phyloP scores from a whole-genome alignment of 139 green algal genomes.

The Chara braunii region DNA sequence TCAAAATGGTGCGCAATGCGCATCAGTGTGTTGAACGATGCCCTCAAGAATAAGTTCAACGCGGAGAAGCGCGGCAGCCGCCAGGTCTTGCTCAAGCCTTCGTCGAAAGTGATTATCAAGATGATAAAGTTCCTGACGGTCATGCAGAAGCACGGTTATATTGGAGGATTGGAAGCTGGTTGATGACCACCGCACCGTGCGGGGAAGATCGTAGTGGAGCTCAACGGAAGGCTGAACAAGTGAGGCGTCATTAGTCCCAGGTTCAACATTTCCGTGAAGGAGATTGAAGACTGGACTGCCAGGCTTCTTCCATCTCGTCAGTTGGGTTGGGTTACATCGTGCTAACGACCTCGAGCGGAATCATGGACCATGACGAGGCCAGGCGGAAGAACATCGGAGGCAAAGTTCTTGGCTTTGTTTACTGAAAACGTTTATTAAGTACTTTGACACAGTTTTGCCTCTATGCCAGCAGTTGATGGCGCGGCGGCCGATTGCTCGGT shows the following conservation, averaged over 20 bases:
- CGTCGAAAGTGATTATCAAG: conserved; percentile 97
- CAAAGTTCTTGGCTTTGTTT: conserved; percentile 63
- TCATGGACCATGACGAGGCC: conserved; percentile 99
- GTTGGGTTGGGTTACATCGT: conserved; percentile 95
- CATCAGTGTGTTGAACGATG: conserved; percentile 89
- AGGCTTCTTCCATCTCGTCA: conserved; percentile 93
- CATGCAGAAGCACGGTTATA: conserved; percentile 95
- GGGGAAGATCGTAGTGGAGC: conserved; percentile 98
- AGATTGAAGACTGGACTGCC: conserved; percentile 89
- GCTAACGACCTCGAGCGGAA: conserved; percentile 90
- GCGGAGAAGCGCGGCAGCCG: conserved; percentile 96
- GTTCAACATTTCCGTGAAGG: conserved; percentile 71
- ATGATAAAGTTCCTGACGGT: conserved; percentile 99
- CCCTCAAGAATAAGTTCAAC: conserved; percentile 97
- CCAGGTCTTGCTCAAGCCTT: conserved; percentile 88
- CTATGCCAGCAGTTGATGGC: too few species aligned
- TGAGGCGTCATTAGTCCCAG: conserved; percentile 94
- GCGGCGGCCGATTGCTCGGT: too few species aligned
- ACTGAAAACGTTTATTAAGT: conserved; percentile 25
- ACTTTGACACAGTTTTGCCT: too few species aligned
- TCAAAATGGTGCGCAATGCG: conserved; percentile 90
- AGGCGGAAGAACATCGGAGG: conserved; percentile 92
- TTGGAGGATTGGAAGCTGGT: conserved; percentile 98
- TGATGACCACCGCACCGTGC: conserved; percentile 93
- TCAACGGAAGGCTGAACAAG: conserved; percentile 99